phyloP scores from a whole-genome alignment of 495 filamentous ascomycete genomes.

The Penicillium dipodomyicola region DNA sequence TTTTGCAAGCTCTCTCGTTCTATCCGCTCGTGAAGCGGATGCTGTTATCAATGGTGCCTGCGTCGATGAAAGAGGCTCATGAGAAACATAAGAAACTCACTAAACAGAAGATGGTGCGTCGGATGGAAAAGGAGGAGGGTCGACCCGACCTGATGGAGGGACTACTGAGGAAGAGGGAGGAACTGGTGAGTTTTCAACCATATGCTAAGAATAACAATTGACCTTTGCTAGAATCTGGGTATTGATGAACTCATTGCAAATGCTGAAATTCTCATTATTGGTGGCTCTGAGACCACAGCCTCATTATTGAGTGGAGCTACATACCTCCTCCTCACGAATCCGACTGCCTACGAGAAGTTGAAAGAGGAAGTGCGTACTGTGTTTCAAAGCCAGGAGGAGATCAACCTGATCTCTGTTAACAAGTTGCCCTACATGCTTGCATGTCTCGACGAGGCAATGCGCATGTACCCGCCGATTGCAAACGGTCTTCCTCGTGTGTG shows the following conservation, averaged over 20 bases:
- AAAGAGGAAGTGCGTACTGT: slow-evolving; percentile 48
- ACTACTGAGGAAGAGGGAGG: slow-evolving; percentile 46
- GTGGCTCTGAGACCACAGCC: slow-evolving; percentile 61
- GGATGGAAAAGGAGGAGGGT: slow-evolving; percentile 39
- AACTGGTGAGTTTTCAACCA: slow-evolving; percentile 30
- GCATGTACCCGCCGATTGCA: slow-evolving; percentile 58
- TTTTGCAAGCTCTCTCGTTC: slow-evolving; percentile 35
- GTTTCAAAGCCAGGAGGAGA: slow-evolving; percentile 54
- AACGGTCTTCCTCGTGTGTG: slow-evolving; percentile 44
- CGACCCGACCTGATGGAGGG: slow-evolving; percentile 51
- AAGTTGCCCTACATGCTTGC: slow-evolving; percentile 54
- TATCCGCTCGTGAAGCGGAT: slow-evolving; percentile 29
- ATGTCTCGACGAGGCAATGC: slow-evolving; percentile 55
- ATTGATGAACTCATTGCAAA: slow-evolving; percentile 41
- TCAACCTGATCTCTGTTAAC: slow-evolving; percentile 46
- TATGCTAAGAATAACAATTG: neutral
- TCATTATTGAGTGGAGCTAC: slow-evolving; percentile 53
- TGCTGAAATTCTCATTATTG: slow-evolving; percentile 46
- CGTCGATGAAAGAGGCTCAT: slow-evolving; percentile 27
- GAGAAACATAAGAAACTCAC: slow-evolving; percentile 36
- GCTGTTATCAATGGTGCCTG: slow-evolving; percentile 17
- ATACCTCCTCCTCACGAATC: slow-evolving; percentile 51
- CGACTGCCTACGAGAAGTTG: slow-evolving; percentile 40
- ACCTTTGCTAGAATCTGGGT: slow-evolving; percentile 31
- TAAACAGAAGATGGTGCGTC: slow-evolving; percentile 37